Evolutionary conservation across 2,329 filamentous ascomycete species (phyloP), one percentile per base, ranked within the genome.

Genomic region (Ophiostoma novo-ulmi): DNA sequence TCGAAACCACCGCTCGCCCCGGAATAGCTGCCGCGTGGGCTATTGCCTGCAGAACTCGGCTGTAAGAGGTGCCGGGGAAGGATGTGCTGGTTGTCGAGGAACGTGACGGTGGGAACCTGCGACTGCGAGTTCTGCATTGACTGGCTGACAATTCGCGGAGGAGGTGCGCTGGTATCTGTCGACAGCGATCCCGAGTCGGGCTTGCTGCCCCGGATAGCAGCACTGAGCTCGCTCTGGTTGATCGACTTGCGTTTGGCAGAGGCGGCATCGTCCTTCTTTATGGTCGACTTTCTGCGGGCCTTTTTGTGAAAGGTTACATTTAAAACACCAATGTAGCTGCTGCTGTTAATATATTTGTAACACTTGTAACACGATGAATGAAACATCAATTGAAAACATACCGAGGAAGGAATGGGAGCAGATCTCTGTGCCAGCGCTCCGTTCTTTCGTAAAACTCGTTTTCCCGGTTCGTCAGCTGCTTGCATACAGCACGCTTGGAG

Each of bases 381-480:
- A 36, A 61, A 14, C 3, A 67, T 4, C 6, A 35, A 35, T 13
- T 74, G 68, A 52, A 52, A 38, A 70, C 69, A 69, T 82, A 91
- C 89, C 94, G 93, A 74, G 95, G 95, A 74, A 99, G 84, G 78
- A 98, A 99, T 61, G 91, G 88, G 72, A 99, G 82, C 76, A 99
- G 85, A 77, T 97, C 91, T 74, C 93, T 92, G 80, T 99, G 94
- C 75, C 92, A 88, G 76, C 88, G 89, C 82, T 99, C 95, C 76
- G 98, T 92, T 70, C 90, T 95, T 80, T 99, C 95, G 80, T 99
- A 99, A 78, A 99, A 99, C 80, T 97, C 93, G 80, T 99, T 99
- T 78, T 99, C 95, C 77, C 94, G 88, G 79, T 97, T 99, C 80
- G 97, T 99, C 77, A 99, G 86, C 81, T 97, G 93, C 81, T 99